Conservation (phyloP, 2,329 filamentous ascomycete species). For the Arthrobotrys sinensis region DNA sequence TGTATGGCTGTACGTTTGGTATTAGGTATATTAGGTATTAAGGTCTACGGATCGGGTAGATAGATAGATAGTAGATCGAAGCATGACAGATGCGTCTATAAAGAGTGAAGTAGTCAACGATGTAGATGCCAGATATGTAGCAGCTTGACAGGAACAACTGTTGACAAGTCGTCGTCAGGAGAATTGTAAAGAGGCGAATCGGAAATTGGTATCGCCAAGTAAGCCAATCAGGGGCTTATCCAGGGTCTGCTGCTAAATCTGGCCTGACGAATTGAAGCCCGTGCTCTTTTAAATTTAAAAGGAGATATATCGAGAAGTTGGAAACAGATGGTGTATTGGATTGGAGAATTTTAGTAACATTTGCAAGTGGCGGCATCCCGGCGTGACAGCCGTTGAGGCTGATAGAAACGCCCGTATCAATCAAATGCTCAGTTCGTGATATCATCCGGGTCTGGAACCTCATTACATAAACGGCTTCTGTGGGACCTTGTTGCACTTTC, state of each 20-base stretch:
- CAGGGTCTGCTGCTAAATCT: conserved; percentile 22
- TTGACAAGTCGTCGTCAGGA: conserved; percentile 28
- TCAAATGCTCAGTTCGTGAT: neutral
- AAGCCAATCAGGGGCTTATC: conserved; percentile 55
- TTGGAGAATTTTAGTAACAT: neutral
- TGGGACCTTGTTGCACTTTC: conserved; percentile 4
- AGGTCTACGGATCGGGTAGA: neutral
- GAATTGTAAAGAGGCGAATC: conserved; percentile 17
- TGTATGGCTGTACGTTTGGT: neutral
- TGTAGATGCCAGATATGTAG: neutral
- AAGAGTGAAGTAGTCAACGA: too few relatives aligned
- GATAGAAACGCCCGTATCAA: neutral
- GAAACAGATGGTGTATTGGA: neutral
- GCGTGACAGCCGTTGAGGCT: conserved; percentile 7
- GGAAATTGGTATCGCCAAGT: conserved; percentile 57
- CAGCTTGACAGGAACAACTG: neutral
- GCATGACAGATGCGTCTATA: neutral
- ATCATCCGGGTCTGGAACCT: neutral
- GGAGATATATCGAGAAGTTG: conserved; percentile 9
- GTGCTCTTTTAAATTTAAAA: conserved; percentile 11
- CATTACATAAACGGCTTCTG: neutral
- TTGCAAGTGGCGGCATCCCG: neutral
- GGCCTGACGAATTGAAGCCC: neutral
- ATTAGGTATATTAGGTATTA: neutral
- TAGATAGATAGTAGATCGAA: neutral